A percentile compares a stretch with the other conserved stretches of the same genome.
Evolutionary conservation across 331 rosid species (phyloP).

Genomic region (Quercus lobata): DNA sequence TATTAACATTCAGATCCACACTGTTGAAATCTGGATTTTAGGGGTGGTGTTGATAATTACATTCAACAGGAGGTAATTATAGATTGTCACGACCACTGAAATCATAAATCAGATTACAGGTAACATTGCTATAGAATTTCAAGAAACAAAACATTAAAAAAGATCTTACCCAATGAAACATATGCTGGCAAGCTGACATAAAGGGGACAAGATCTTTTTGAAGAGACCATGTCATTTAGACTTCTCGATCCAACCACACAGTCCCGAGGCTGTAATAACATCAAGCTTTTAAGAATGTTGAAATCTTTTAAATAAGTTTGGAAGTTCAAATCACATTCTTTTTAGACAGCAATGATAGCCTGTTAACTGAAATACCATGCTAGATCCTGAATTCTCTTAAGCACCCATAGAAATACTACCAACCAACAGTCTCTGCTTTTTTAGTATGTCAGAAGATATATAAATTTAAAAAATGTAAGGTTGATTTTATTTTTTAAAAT

Average conservation of each 20-base stretch:
- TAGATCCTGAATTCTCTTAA: not conserved
- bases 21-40: not conserved
- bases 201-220: constrained; percentile 60
- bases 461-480: not conserved
- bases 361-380: not conserved
- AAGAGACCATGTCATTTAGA: constrained; percentile 39
- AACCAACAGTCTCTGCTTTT: not conserved
- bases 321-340: not conserved
- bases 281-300: constrained; percentile 2
- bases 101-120: not conserved
- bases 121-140: not conserved
- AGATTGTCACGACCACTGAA: not conserved
- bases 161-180: constrained; percentile 36
- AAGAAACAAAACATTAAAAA: not conserved
- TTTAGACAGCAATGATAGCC: not conserved
- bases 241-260: constrained; percentile 41
- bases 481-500: not conserved
- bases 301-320: constrained; percentile 6
- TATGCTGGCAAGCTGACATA: constrained; percentile 66
- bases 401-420: not conserved
- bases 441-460: not conserved
- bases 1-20: not conserved
- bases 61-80: not conserved
- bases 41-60: not conserved
- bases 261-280: constrained; percentile 71